Evolutionary conservation across 164 flowering plant species (phyloP).

Genomic region (Macadamia integrifolia): DNA sequence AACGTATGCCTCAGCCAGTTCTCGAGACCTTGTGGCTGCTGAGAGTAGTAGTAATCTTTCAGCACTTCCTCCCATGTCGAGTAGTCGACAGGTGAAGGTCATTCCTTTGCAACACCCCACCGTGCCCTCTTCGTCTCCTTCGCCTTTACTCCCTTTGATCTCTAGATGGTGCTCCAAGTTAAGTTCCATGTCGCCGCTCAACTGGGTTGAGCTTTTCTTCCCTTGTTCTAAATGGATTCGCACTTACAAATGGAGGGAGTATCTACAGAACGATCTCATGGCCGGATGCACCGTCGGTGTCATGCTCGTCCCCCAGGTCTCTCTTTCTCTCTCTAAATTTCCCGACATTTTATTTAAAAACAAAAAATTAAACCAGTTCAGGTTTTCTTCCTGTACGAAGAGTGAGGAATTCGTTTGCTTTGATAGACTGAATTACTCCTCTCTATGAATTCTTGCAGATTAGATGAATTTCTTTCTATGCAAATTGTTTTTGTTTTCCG

Average conservation of each 20-base stretch:
- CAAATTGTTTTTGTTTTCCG: no score
- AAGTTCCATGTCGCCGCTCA: slow-evolving; percentile 37
- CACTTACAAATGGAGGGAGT: slow-evolving; percentile 70
- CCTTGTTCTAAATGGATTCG: slow-evolving; percentile 90
- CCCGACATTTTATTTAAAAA: no score
- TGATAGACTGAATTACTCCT: no score
- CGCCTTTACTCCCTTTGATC: slow-evolving; percentile 11
- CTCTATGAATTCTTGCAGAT: no score
- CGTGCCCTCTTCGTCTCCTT: slow-evolving; percentile 16
- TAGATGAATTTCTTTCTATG: no score
- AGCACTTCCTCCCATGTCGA: not conserved
- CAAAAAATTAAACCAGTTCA: no score
- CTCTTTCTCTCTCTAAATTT: not conserved
- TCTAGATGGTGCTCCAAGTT: slow-evolving; percentile 38
- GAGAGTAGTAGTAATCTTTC: not conserved
- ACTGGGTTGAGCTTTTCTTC: slow-evolving; percentile 63
- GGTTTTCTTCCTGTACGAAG: no score
- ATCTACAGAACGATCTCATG: slow-evolving; percentile 74
- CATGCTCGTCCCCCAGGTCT: slow-evolving; percentile 99
- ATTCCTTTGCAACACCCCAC: slow-evolving; percentile 68
- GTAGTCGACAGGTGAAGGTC: slow-evolving; percentile 31
- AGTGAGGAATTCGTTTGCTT: no score
- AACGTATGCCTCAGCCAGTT: slow-evolving; percentile 64
- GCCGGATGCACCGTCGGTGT: slow-evolving; percentile 86
- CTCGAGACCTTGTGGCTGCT: slow-evolving; percentile 29